Evolutionary conservation across 2,329 filamentous ascomycete genomes (phyloP).

Genomic region (Diaporthe nobilis): DNA sequence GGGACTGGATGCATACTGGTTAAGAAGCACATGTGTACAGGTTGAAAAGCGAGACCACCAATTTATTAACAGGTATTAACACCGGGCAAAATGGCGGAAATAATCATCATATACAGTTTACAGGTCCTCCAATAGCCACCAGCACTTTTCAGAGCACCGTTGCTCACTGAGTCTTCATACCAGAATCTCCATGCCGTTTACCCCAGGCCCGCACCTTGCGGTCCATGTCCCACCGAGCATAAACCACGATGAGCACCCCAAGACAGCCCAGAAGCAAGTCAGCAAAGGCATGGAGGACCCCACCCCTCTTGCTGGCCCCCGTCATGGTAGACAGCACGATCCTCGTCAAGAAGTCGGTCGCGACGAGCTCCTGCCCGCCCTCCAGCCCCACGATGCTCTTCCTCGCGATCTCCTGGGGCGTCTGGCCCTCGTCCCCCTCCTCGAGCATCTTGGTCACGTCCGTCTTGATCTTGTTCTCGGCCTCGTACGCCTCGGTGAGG

Average conservation of each 20-base stretch:
- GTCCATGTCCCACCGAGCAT: conserved; percentile 57
- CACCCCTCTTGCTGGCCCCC: conserved; percentile 51
- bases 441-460: conserved; percentile 56
- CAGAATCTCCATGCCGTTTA: conserved; percentile 47
- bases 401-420: conserved; percentile 71
- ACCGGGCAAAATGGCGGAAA: background rate
- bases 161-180: conserved; percentile 15
- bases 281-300: conserved; percentile 48
- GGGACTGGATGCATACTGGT: too few species aligned
- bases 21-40: too few species aligned
- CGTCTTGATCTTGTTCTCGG: conserved; percentile 55
- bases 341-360: conserved; percentile 71
- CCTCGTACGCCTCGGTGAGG: conserved; percentile 66
- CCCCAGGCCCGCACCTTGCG: conserved; percentile 53
- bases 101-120: background rate
- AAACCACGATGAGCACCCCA: conserved; percentile 52
- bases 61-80: background rate
- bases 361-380: conserved; percentile 73
- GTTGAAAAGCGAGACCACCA: too few species aligned
- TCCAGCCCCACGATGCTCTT: conserved; percentile 72
- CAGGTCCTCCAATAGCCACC: background rate
- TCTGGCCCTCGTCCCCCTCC: conserved; percentile 54
- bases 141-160: background rate
- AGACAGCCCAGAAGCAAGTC: conserved; percentile 54
- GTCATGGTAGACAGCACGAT: conserved; percentile 66